Conservation (phyloP, 805 yeast species). For the Metschnikowia cubensis region DNA sequence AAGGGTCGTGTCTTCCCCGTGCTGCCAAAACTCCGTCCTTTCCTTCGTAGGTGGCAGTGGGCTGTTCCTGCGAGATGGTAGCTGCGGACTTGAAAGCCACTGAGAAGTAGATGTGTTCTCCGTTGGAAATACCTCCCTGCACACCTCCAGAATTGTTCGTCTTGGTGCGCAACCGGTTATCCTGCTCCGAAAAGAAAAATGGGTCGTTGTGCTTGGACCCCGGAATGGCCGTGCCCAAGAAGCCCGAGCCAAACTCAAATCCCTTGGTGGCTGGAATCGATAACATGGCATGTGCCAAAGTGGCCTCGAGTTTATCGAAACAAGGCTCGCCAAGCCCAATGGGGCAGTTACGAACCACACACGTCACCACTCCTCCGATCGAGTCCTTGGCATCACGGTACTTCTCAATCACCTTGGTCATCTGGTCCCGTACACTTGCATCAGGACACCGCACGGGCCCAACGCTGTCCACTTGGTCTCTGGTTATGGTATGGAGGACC, state of each 20-base stretch:
- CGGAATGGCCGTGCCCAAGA: conserved; percentile 80
- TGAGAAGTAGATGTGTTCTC: conserved; percentile 89
- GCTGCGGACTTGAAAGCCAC: conserved; percentile 99
- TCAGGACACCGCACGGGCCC: conserved; percentile 97
- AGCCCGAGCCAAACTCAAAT: conserved; percentile 96
- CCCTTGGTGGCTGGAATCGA: conserved; percentile 98
- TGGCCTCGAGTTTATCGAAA: conserved; percentile 93
- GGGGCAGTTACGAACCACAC: conserved; percentile 92
- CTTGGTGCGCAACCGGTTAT: conserved; percentile 69
- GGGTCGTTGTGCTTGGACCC: conserved; percentile 95
- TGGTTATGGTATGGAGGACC: conserved; percentile 69
- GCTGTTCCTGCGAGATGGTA: conserved; percentile 90
- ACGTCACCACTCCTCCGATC: conserved; percentile 96
- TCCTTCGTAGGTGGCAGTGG: conserved; percentile 86
- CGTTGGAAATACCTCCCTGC: conserved; percentile 97
- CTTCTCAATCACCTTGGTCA: conserved; percentile 84
- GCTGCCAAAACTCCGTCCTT: conserved; percentile 85
- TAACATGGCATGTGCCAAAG: conserved; percentile 95
- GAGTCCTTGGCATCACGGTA: conserved; percentile 86
- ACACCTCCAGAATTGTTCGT: conserved; percentile 96
- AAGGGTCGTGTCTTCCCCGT: conserved; percentile 97
- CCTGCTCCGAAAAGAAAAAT: conserved; percentile 57
- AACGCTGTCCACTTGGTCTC: conserved; percentile 80
- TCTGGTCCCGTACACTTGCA: conserved; percentile 58
- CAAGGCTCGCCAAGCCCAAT: conserved; percentile 97